phyloP scores from a whole-genome alignment of 305 asterid genomes.

The Solanum hybrid region DNA sequence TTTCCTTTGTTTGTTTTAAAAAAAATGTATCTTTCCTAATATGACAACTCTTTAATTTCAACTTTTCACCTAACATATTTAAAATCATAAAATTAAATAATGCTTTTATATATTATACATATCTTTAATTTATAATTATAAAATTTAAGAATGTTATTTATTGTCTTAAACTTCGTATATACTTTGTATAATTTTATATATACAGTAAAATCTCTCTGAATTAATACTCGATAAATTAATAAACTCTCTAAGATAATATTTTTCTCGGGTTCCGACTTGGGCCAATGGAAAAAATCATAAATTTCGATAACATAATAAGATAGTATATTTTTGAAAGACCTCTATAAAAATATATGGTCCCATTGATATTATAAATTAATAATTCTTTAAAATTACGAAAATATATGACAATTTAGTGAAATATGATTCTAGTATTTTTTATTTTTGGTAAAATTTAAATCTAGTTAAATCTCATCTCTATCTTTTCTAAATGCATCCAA shows the following conservation, averaged over 20 bases:
- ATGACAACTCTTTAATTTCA: background rate
- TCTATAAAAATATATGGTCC: background rate
- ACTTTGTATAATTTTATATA: background rate
- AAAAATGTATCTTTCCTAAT: background rate
- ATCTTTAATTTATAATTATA: background rate
- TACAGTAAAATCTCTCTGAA: background rate
- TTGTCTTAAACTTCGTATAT: background rate
- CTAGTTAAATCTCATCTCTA: background rate
- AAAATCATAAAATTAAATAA: background rate
- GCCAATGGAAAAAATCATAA: background rate
- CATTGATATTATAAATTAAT: background rate
- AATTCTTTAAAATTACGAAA: background rate
- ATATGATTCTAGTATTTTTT: background rate
- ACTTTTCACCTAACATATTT: background rate
- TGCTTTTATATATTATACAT: too few relatives aligned
- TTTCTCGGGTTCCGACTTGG: background rate
- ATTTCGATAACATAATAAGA: background rate
- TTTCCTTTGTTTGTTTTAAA: background rate
- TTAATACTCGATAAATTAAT: background rate
- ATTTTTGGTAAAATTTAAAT: background rate
- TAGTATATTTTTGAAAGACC: background rate
- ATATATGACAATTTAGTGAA: background rate
- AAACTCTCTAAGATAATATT: background rate
- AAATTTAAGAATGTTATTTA: too few relatives aligned
- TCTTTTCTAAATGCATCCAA: background rate